Evolutionary conservation across 345 rosid genomes (phyloP), one percentile per base, ranked within the genome.

Genomic region (Populus deltoides): DNA sequence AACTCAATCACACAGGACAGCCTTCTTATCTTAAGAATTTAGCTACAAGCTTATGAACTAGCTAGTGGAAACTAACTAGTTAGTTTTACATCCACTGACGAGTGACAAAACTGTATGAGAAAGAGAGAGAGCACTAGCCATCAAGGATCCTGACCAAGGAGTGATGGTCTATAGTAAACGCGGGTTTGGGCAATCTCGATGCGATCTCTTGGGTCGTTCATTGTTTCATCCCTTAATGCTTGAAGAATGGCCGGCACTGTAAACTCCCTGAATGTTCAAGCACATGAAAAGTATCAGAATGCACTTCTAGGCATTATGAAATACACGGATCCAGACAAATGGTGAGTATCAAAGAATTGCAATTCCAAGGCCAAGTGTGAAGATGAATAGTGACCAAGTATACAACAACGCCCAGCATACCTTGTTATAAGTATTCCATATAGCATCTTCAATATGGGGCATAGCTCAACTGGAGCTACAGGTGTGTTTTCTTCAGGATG

Each of bases 391-490:
- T 33, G 33, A 29, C 2, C 13, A 3, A 61, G 51, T 43, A 16
- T 59, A 18, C 20, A 45, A 57, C 49, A n/a, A 29, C 6, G 49
- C 29, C 1, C 6, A 65, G 33, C n/a, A 43, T 74, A 69, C 78
- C 82, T 74, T 55, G 72, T 63, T 17, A 73, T 73, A 9, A 79
- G 81, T 69, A 96, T 90, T 75, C 87, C 90, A 81, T 96, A 91
- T 20, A 96, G 91, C 78, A 85, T 91, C 85, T 89, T 93, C 83
- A 96, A 84, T 55, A 92, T 90, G 73, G 98, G 99, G 81, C 99
- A 96, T 53, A 93, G 90, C 81, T 92, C 98, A 27, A 88, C 99
- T 0, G 97, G 97, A 35, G 98, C 98, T 4, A 96, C 94, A 16
- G 89, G 88, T 81, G 89, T 94, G 77, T 89, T 88, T 79, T 88